Evolutionary conservation across 2,329 filamentous ascomycete genomes (phyloP).

Genomic region (Phoma sp.): DNA sequence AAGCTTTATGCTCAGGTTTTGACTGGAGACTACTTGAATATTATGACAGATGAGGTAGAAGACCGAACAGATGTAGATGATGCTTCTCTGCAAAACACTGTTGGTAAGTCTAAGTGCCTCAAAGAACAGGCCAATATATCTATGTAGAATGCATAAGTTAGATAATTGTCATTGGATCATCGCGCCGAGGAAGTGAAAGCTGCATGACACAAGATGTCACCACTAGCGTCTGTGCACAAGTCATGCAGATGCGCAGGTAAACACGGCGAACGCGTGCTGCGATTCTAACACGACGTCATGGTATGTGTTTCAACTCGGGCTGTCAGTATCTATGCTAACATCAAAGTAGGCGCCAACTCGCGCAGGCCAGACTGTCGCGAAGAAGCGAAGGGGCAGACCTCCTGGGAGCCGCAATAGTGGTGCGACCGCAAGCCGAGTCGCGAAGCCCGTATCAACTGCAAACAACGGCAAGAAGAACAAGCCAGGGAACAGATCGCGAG

Average conservation of each 20-base stretch:
- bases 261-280: constrained; percentile 25
- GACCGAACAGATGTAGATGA: too few species aligned
- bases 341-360: constrained; percentile 33
- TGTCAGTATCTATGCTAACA: constrained; percentile 19
- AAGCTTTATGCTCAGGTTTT: neutral
- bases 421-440: constrained; percentile 17
- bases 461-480: constrained; percentile 24
- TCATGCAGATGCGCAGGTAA: constrained; percentile 12
- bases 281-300: constrained; percentile 36
- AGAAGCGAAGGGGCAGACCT: constrained; percentile 35
- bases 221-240: neutral
- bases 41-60: neutral
- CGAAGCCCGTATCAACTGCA: constrained; percentile 17
- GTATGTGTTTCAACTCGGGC: constrained; percentile 21
- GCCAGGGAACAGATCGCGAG: constrained; percentile 18
- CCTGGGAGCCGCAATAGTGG: constrained; percentile 30
- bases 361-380: constrained; percentile 14
- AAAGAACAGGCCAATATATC: too few species aligned
- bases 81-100: too few species aligned
- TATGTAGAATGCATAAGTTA: too few species aligned
- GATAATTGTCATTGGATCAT: too few species aligned
- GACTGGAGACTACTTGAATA: neutral
- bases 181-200: neutral
- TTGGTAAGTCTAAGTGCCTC: too few species aligned
- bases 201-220: neutral